Conservation (phyloP, 305 asterid species). For the Solanum hybrid region DNA sequence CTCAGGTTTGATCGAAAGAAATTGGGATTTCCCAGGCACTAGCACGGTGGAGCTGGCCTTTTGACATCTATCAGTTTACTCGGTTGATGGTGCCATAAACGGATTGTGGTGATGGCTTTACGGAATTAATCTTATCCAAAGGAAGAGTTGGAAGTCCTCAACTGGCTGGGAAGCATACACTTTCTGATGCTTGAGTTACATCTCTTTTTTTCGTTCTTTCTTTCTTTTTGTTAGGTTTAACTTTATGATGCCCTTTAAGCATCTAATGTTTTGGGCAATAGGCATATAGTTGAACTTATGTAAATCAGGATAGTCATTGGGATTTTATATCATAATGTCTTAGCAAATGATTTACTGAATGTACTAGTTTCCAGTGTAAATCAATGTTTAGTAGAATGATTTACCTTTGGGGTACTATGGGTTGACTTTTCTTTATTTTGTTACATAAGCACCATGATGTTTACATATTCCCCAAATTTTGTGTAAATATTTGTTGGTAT, state of each 20-base stretch:
- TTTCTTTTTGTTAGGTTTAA: neutral
- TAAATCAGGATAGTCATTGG: neutral
- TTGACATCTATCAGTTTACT: neutral
- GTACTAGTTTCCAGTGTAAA: neutral
- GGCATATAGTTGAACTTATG: neutral
- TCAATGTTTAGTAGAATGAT: neutral
- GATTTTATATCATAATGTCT: neutral
- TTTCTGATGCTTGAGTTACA: neutral
- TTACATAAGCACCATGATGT: neutral
- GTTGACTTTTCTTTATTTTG: neutral
- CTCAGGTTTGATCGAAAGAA: neutral
- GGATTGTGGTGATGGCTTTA: neutral
- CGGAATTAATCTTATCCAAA: neutral
- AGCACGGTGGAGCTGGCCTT: neutral
- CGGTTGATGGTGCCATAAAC: neutral
- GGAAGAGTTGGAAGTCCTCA: neutral
- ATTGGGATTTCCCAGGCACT: neutral
- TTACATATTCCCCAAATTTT: neutral
- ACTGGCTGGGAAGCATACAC: neutral
- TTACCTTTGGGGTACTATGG: neutral
- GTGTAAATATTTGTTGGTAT: neutral
- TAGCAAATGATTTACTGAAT: neutral
- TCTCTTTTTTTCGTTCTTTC: neutral
- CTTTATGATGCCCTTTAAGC: neutral
- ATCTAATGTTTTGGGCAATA: neutral